A percentile compares a stretch with the other conserved stretches of the same genome.
phyloP scores from a whole-genome alignment of 1,139 yeast genomes.

The Fermentozyma sake region DNA sequence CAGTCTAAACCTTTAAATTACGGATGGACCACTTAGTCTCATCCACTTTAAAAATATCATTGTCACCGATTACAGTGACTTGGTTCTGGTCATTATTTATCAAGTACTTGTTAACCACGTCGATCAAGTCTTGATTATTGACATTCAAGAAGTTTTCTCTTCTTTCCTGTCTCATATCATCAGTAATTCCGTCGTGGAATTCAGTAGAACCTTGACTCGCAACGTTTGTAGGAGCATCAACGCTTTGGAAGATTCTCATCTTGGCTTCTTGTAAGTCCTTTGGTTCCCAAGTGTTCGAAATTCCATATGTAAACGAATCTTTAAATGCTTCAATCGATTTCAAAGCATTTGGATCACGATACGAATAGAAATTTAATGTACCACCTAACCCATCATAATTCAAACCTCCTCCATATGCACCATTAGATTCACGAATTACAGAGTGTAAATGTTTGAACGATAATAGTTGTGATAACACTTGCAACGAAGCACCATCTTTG shows the following conservation, averaged over 20 bases:
- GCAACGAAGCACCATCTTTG: conserved; percentile 80
- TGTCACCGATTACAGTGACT: conserved; percentile 52
- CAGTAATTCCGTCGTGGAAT: conserved; percentile 69
- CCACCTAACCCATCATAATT: conserved; percentile 81
- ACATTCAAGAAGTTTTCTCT: conserved; percentile 72
- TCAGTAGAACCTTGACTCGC: conserved; percentile 68
- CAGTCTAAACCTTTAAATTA: conserved; percentile 8
- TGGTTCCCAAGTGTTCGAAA: conserved; percentile 46
- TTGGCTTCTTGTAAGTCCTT: conserved; percentile 85
- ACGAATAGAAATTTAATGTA: conserved; percentile 74
- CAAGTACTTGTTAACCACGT: conserved; percentile 62
- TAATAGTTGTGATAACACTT: conserved; percentile 73
- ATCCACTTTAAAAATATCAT: conserved; percentile 26
- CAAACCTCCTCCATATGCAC: conserved; percentile 98
- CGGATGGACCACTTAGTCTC: conserved; percentile 27
- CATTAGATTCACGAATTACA: conserved; percentile 91
- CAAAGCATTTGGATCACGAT: conserved; percentile 87
- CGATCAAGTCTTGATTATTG: conserved; percentile 53
- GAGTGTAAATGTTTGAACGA: conserved; percentile 83
- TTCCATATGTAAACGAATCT: conserved; percentile 54
- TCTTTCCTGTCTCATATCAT: conserved; percentile 75
- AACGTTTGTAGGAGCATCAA: conserved; percentile 87
- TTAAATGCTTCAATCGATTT: conserved; percentile 62
- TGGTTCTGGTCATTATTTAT: conserved; percentile 23
- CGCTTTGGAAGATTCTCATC: conserved; percentile 79